phyloP scores from a whole-genome alignment of 345 rosid genomes.

The Arabidopsis suecica region DNA sequence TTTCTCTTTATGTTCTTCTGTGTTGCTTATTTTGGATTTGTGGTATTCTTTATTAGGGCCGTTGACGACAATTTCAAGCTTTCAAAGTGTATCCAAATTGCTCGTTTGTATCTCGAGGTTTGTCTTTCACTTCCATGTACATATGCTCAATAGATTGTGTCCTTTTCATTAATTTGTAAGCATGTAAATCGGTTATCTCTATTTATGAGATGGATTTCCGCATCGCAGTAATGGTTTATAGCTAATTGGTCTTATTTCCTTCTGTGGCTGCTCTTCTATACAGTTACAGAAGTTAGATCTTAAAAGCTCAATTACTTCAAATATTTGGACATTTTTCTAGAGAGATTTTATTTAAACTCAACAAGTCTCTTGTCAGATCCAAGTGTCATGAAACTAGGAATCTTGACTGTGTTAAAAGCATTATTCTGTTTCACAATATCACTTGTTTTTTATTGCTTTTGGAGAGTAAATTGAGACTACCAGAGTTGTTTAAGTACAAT shows the following conservation, averaged over 20 bases:
- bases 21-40: slow-evolving; percentile 22
- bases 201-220: slow-evolving; percentile 1
- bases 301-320: background rate
- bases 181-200: background rate
- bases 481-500: background rate
- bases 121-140: slow-evolving; percentile 30
- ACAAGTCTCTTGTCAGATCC: slow-evolving; percentile 22
- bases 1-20: background rate
- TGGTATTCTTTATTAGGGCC: slow-evolving; percentile 57
- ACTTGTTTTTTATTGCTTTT: slow-evolving; percentile 1
- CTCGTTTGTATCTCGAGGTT: slow-evolving; percentile 97
- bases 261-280: background rate
- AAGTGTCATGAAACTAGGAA: slow-evolving; percentile 1
- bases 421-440: slow-evolving; percentile 3
- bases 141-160: slow-evolving; percentile 1
- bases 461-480: background rate
- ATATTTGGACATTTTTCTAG: background rate
- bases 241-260: background rate
- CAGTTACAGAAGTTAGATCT: slow-evolving; percentile 5
- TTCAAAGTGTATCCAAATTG: slow-evolving; percentile 96
- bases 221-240: background rate
- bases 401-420: background rate
- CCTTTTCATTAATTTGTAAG: slow-evolving; percentile 8
- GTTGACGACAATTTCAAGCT: slow-evolving; percentile 84
- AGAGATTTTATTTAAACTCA: background rate